Evolutionary conservation across 495 filamentous ascomycete species (phyloP).

Genomic region (Podospora tetraspora): DNA sequence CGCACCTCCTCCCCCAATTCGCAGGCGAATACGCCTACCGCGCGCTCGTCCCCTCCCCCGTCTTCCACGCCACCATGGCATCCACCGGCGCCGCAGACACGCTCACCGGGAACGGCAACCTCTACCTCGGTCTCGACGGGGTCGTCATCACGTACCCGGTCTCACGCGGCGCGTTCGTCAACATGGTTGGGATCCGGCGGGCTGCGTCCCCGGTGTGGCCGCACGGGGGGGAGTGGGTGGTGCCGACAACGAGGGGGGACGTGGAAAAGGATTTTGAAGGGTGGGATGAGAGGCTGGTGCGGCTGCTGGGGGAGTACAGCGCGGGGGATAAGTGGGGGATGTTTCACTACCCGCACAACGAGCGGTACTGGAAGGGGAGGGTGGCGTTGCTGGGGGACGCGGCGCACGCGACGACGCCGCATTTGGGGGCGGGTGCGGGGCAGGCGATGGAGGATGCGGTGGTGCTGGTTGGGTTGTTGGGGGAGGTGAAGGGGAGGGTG

Average conservation of each 20-base stretch:
- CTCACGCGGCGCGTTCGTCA: conserved; percentile 14
- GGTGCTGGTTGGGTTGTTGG: conserved; percentile 52
- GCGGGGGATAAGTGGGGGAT: conserved; percentile 51
- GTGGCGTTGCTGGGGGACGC: conserved; percentile 61
- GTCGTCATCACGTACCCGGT: conserved; percentile 7
- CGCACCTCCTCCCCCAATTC: conserved; percentile 14
- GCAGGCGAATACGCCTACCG: conserved; percentile 16
- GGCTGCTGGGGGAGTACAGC: conserved; percentile 1
- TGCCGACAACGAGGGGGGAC: background rate
- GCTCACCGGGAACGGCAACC: background rate
- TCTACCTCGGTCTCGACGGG: conserved; percentile 1
- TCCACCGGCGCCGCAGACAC: background rate
- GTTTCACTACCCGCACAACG: conserved; percentile 56
- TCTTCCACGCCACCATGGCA: background rate
- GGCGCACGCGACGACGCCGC: conserved; percentile 63
- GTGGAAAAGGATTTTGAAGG: background rate
- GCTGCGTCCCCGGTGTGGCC: background rate
- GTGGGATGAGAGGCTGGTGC: conserved; percentile 6
- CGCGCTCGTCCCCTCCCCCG: background rate
- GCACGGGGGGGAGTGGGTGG: background rate
- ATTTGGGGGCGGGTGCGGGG: conserved; percentile 63
- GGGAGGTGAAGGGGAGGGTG: conserved; percentile 25
- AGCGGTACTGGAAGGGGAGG: conserved; percentile 45
- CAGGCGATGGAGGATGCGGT: conserved; percentile 64
- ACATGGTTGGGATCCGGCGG: conserved; percentile 24